These are phyloP conservation scores for Salix dunnii DNA, from an alignment of 345 rosid species.

Conservation along the genomic window DNA sequence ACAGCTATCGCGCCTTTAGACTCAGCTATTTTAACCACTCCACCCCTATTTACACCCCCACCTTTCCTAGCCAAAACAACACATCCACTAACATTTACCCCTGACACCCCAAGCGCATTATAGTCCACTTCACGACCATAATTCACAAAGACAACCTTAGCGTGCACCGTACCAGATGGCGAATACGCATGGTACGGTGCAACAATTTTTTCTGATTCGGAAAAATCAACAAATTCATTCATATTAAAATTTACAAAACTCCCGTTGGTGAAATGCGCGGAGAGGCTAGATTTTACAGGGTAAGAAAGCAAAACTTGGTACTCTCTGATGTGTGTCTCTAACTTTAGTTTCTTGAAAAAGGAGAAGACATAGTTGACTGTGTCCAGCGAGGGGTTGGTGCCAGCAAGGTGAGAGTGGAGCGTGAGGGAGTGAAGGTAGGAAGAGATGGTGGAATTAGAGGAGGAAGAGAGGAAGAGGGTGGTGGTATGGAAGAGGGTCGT, in stretches of 20 bases:
- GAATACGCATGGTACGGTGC: conserved; percentile 90
- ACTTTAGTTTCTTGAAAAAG: conserved; percentile 55
- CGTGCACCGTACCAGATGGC: conserved; percentile 69
- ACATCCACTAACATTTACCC: conserved; percentile 60
- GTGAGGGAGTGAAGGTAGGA: conserved; percentile 81
- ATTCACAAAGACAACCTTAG: conserved; percentile 62
- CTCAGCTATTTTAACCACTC: conserved; percentile 60
- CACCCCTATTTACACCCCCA: conserved; percentile 54
- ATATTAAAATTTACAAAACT: conserved; percentile 36
- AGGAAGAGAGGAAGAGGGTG: conserved; percentile 59
- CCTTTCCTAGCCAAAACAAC: conserved; percentile 68
- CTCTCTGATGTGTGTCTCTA: conserved; percentile 49
- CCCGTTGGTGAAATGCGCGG: conserved; percentile 53
- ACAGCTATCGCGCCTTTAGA: conserved; percentile 69
- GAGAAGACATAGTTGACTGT: conserved; percentile 50
- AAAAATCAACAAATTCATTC: conserved; percentile 26
- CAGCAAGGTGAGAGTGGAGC: conserved; percentile 78
- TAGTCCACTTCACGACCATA: conserved; percentile 78
- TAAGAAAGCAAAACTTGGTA: conserved; percentile 70
- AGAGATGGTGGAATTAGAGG: conserved; percentile 65
- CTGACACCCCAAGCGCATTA: conserved; percentile 44
- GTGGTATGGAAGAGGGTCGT: conserved; percentile 16
- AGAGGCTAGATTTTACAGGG: conserved; percentile 50
- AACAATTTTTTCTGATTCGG: conserved; percentile 23
- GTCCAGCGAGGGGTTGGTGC: conserved; percentile 57